These are phyloP conservation scores for Raffaelea albimanens DNA, from an alignment of 2,329 filamentous ascomycete genomes.

Conservation along the genomic window DNA sequence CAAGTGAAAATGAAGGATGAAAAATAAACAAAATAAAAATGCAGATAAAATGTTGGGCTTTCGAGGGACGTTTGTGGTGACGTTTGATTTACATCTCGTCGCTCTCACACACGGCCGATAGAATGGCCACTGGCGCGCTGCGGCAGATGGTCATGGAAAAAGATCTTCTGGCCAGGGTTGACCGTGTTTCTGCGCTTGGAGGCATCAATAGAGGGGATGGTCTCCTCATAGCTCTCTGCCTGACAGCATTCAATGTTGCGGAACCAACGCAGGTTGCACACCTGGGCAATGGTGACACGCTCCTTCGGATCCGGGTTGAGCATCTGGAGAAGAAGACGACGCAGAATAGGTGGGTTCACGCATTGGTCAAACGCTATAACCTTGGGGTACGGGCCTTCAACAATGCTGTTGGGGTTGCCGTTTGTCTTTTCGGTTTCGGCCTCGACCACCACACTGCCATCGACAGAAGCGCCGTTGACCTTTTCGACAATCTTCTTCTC, in stretches of 20 bases:
- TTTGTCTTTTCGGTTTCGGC: conserved; percentile 13
- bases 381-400: conserved; percentile 42
- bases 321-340: conserved; percentile 69
- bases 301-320: conserved; percentile 66
- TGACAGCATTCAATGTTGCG: conserved; percentile 72
- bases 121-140: conserved; percentile 25
- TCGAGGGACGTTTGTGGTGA: no score
- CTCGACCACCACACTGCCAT: background rate
- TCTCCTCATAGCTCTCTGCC: conserved; percentile 58
- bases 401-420: conserved; percentile 35
- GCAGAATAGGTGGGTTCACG: conserved; percentile 58
- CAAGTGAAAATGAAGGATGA: no score
- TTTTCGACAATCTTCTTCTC: background rate
- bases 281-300: conserved; percentile 60
- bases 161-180: conserved; percentile 39
- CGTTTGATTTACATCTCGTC: no score
- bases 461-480: background rate
- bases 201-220: conserved; percentile 40
- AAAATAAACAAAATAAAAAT: no score
- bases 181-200: conserved; percentile 42
- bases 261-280: conserved; percentile 63
- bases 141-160: conserved; percentile 49
- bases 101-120: conserved; percentile 3
- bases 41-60: no score
- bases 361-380: conserved; percentile 54